Conservation (phyloP, 768 basidiomycete genomes). For the Pleurotus cornucopiae region DNA sequence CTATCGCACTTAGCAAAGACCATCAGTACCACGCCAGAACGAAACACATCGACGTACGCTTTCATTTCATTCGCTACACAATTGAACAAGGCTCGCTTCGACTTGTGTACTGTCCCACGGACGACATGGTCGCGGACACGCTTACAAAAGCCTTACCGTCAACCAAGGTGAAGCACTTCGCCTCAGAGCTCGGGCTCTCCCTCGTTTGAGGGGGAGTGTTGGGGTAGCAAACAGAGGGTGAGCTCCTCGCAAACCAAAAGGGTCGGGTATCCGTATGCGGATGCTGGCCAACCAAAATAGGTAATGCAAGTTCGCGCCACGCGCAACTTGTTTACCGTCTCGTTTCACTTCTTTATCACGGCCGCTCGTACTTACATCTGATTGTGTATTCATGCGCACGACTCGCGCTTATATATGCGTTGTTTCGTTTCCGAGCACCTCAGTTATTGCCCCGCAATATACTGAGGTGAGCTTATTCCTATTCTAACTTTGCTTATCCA, state of each 20-base stretch:
- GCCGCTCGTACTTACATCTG: not conserved
- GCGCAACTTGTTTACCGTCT: not conserved
- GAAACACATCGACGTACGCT: constrained; percentile 28
- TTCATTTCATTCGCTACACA: constrained; percentile 20
- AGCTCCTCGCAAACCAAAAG: not conserved
- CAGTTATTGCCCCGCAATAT: not conserved
- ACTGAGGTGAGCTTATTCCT: not conserved
- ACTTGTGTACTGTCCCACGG: constrained; percentile 12
- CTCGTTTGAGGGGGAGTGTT: no score
- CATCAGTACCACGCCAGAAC: constrained; percentile 20
- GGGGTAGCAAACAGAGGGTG: no score
- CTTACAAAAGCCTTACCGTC: constrained; percentile 20
- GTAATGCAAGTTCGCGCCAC: not conserved
- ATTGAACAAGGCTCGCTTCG: constrained; percentile 12
- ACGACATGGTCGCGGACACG: constrained; percentile 23
- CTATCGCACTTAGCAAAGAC: constrained; percentile 16
- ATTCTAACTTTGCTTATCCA: not conserved
- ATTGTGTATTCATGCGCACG: not conserved
- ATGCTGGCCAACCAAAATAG: not conserved
- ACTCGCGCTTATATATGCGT: no score
- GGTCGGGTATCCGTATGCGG: not conserved
- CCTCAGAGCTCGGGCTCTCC: not conserved
- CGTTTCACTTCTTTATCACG: not conserved
- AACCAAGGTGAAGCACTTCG: constrained; percentile 10
- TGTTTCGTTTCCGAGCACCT: not conserved